These are phyloP conservation scores for Microsporum canis DNA, from an alignment of 2,329 filamentous ascomycete genomes.

Conservation along the genomic window DNA sequence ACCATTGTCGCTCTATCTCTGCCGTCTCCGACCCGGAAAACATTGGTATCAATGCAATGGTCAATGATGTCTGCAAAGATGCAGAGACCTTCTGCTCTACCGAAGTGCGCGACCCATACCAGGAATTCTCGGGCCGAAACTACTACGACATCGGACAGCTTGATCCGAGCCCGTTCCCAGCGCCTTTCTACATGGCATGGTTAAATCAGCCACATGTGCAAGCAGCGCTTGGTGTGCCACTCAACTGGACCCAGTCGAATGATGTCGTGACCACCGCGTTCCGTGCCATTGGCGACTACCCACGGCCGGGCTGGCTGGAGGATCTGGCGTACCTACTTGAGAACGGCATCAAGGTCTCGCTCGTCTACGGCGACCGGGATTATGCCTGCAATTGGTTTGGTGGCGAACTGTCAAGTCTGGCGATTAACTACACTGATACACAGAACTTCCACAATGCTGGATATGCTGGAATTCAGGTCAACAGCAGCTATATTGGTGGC, in stretches of 20 bases:
- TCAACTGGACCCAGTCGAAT: conserved; percentile 45
- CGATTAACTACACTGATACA: conserved; percentile 36
- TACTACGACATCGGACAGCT: conserved; percentile 4
- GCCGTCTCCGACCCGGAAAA: background rate
- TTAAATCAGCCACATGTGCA: conserved; percentile 38
- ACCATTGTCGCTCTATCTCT: conserved; percentile 30
- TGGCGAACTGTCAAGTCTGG: conserved; percentile 42
- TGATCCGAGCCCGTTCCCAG: background rate
- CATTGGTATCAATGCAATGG: conserved; percentile 14
- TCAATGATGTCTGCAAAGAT: conserved; percentile 27
- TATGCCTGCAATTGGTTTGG: conserved; percentile 48
- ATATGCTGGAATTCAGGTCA: conserved; percentile 35
- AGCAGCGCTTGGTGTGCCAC: conserved; percentile 41
- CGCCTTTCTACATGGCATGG: background rate
- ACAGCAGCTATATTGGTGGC: conserved; percentile 35
- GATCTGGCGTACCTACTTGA: conserved; percentile 38
- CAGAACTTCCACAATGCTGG: conserved; percentile 40
- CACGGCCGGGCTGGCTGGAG: conserved; percentile 14
- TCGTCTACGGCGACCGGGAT: conserved; percentile 45
- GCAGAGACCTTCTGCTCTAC: conserved; percentile 32
- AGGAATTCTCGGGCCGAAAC: background rate
- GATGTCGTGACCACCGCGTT: conserved; percentile 34
- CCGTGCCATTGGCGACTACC: background rate
- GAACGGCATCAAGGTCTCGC: conserved; percentile 39
- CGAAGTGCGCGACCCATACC: background rate